Evolutionary conservation across 164 flowering plant genomes (phyloP).

Genomic region (Annona squamosa): DNA sequence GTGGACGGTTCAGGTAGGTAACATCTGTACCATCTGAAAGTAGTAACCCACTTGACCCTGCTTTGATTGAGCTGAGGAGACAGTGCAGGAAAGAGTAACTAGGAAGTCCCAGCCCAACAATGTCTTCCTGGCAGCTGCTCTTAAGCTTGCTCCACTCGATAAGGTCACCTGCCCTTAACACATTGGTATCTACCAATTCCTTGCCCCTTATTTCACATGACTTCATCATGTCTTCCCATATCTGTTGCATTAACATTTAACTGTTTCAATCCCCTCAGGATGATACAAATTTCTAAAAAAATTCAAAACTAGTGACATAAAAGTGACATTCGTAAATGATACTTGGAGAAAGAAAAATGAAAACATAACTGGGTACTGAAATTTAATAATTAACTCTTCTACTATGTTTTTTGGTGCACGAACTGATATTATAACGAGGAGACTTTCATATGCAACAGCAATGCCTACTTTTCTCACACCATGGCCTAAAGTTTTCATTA

Average conservation of each 20-base stretch:
- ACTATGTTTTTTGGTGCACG: no score
- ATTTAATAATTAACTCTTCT: no score
- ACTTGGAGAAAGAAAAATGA: not conserved
- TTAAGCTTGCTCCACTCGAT: constrained; percentile 54
- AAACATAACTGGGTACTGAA: not conserved
- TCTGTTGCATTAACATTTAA: constrained; percentile 30
- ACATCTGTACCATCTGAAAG: constrained; percentile 56
- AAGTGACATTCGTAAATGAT: no score
- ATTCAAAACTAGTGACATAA: not conserved
- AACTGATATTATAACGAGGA: no score
- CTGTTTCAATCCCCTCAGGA: not conserved
- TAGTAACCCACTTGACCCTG: constrained; percentile 58
- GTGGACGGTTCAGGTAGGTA: constrained; percentile 64
- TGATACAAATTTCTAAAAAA: not conserved
- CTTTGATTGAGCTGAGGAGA: constrained; percentile 55
- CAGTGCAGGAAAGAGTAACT: constrained; percentile 46
- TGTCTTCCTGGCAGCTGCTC: constrained; percentile 29
- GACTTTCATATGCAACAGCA: no score
- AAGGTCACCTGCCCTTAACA: constrained; percentile 50
- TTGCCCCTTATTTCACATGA: constrained; percentile 51
- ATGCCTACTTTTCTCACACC: no score
- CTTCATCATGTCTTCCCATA: constrained; percentile 63
- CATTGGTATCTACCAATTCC: constrained; percentile 54
- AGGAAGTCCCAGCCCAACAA: constrained; percentile 62
- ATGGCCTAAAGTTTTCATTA: no score